A percentile compares a stretch with the other conserved stretches of the same genome.
phyloP scores from a whole-genome alignment of 192 early-diverging fungal species.

The Chytriomyces sp. region DNA sequence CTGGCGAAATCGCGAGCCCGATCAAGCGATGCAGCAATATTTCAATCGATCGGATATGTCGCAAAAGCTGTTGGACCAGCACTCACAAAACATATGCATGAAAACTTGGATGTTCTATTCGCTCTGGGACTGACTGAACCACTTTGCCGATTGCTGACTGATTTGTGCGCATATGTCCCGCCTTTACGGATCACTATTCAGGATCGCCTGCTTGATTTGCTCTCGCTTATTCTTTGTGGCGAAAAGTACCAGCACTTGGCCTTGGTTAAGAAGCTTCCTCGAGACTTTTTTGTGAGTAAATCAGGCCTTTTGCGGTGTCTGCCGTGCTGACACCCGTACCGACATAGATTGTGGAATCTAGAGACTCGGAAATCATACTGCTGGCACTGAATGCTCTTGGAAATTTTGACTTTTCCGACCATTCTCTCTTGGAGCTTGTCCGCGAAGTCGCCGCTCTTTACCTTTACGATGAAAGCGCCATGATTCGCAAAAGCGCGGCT shows the following conservation, averaged over 20 bases:
- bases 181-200: slow-evolving; percentile 79
- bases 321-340: background rate
- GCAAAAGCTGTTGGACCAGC: slow-evolving; percentile 83
- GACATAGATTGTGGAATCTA: slow-evolving; percentile 52
- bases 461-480: slow-evolving; percentile 42
- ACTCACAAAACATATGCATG: slow-evolving; percentile 79
- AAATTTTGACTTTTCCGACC: slow-evolving; percentile 70
- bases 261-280: slow-evolving; percentile 56
- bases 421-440: slow-evolving; percentile 31
- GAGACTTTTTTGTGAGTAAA: slow-evolving; percentile 31
- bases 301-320: slow-evolving; percentile 1
- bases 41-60: slow-evolving; percentile 77
- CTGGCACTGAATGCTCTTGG: slow-evolving; percentile 76
- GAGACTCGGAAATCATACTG: slow-evolving; percentile 68
- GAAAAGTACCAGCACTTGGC: slow-evolving; percentile 69
- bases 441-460: slow-evolving; percentile 35
- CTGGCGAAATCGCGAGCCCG: slow-evolving; percentile 67
- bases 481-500: slow-evolving; percentile 43
- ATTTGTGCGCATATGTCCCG: slow-evolving; percentile 74
- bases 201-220: slow-evolving; percentile 76
- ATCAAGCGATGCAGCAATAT: slow-evolving; percentile 72
- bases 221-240: slow-evolving; percentile 75
- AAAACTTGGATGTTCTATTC: slow-evolving; percentile 84
- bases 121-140: slow-evolving; percentile 75
- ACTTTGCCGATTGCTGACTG: slow-evolving; percentile 61